Evolutionary conservation across 2,329 filamentous ascomycete genomes (phyloP).

Genomic region (Remersonia thermophila): DNA sequence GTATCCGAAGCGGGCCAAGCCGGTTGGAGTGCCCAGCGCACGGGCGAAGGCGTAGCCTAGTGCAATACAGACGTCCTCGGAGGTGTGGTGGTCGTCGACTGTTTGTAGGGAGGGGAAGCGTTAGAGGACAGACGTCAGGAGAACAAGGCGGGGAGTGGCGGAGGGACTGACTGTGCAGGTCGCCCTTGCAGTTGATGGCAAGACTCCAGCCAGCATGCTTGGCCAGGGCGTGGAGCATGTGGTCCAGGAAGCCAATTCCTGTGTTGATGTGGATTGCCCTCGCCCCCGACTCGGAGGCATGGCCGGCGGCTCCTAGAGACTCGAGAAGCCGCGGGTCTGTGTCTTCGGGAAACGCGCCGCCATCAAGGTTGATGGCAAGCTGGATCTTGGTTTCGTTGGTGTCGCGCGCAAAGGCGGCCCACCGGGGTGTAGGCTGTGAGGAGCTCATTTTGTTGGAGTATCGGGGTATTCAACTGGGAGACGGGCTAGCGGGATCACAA

Average conservation of each 20-base stretch:
- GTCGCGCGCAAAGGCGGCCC: constrained; percentile 68
- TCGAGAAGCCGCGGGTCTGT: constrained; percentile 39
- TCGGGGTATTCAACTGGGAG: too few relatives aligned
- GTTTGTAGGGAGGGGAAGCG: constrained; percentile 1
- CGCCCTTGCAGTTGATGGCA: constrained; percentile 68
- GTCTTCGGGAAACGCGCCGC: constrained; percentile 60
- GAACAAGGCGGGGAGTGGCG: not conserved
- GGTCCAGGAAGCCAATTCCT: constrained; percentile 93
- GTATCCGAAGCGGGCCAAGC: constrained; percentile 79
- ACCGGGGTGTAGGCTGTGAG: constrained; percentile 38
- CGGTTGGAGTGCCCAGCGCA: constrained; percentile 65
- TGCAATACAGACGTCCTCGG: constrained; percentile 88
- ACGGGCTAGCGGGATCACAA: too few relatives aligned
- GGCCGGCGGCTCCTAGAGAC: constrained; percentile 43
- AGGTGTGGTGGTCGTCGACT: constrained; percentile 98
- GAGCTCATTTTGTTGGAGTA: constrained; percentile 16
- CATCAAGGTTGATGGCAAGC: constrained; percentile 84
- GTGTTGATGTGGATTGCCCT: constrained; percentile 84
- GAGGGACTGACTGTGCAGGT: constrained; percentile 60
- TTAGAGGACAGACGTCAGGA: too few relatives aligned
- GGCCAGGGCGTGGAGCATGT: constrained; percentile 94
- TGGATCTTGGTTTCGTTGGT: constrained; percentile 99
- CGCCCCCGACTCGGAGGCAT: constrained; percentile 72
- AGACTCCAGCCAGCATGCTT: constrained; percentile 96
- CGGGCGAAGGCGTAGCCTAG: constrained; percentile 74